Evolutionary conservation across 306 rosid species (phyloP).

Genomic region (Quercus mongolica): DNA sequence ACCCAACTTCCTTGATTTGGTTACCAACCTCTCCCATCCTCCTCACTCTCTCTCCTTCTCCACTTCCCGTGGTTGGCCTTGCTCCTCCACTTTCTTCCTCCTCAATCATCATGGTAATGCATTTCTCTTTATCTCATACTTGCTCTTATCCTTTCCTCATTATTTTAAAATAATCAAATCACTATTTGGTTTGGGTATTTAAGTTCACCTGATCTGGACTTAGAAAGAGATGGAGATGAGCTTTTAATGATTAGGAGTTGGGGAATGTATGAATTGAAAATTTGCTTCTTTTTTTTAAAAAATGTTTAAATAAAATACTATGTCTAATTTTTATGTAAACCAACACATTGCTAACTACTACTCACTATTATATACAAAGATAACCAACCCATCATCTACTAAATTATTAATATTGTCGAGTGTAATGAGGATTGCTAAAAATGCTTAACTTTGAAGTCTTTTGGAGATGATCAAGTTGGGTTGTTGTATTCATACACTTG

Average conservation of each 20-base stretch:
- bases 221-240: too few species aligned
- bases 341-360: too few species aligned
- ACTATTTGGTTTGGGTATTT: too few species aligned
- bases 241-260: too few species aligned
- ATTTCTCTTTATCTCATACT: too few species aligned
- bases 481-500: neutral
- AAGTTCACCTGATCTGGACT: too few species aligned
- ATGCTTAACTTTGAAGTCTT: neutral
- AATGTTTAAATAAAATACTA: too few species aligned
- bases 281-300: too few species aligned
- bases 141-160: too few species aligned
- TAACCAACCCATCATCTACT: neutral
- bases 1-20: conserved; percentile 41
- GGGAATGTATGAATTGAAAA: too few species aligned
- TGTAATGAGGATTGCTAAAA: neutral
- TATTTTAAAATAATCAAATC: too few species aligned
- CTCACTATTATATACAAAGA: neutral
- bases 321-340: too few species aligned
- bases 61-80: conserved; percentile 60
- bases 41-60: conserved; percentile 45
- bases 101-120: conserved; percentile 21
- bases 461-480: neutral
- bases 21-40: conserved; percentile 33
- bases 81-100: conserved; percentile 33
- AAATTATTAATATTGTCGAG: neutral